Percentiles rank a stretch among this genome's conserved stretches.
Conservation (phyloP, 163 green algal genomes). For the Chloromonas sp. region DNA sequence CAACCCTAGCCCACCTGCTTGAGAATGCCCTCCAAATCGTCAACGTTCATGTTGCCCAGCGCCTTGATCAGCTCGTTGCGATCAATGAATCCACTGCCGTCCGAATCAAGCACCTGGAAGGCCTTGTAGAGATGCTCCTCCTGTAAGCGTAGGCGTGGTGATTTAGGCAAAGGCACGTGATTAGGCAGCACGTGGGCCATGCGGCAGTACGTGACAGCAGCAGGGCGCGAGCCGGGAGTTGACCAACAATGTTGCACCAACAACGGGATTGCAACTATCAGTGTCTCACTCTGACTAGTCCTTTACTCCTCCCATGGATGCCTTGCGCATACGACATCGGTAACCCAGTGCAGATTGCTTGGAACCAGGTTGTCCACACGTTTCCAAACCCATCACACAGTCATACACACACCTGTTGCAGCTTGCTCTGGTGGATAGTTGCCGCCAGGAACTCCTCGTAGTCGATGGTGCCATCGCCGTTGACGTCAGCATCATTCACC, state of each 20-base stretch:
- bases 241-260: no score
- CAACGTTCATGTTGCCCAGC: neutral
- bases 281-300: no score
- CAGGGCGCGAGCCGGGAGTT: no score
- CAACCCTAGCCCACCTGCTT: neutral
- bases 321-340: no score
- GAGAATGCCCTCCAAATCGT: slow-evolving; percentile 5
- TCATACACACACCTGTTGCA: slow-evolving; percentile 30
- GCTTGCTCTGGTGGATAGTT: slow-evolving; percentile 59
- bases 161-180: no score
- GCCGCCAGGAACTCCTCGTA: slow-evolving; percentile 78
- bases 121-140: slow-evolving; percentile 25
- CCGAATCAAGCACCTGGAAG: slow-evolving; percentile 55
- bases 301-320: no score
- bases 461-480: slow-evolving; percentile 57
- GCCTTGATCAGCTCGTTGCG: slow-evolving; percentile 10
- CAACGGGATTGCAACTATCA: no score
- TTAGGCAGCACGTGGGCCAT: no score
- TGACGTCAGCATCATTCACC: neutral
- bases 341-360: no score
- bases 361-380: no score
- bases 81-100: slow-evolving; percentile 48
- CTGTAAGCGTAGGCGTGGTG: neutral
- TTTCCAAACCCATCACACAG: no score
- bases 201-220: no score